Conservation (phyloP, 345 rosid species). For the Eucalyptus dawsonii region DNA sequence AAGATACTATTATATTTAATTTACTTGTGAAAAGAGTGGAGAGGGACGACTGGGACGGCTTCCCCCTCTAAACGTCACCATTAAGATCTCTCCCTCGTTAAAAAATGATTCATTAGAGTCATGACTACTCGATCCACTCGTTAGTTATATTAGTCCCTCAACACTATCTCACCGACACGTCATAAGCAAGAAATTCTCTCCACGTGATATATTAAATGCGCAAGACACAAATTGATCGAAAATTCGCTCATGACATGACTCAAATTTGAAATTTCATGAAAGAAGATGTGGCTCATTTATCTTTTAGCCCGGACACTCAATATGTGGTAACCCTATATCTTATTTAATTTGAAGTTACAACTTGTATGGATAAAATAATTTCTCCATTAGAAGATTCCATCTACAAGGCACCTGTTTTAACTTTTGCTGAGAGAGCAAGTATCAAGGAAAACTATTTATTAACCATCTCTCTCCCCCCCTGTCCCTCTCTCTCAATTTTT, state of each 20-base stretch:
- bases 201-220: neutral
- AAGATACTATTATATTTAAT: neutral
- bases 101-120: neutral
- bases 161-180: neutral
- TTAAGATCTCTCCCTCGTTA: neutral
- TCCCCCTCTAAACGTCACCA: neutral
- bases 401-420: neutral
- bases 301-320: neutral
- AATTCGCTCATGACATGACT: accelerated
- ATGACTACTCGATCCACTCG: neutral
- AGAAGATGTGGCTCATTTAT: neutral
- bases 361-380: neutral
- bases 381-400: neutral
- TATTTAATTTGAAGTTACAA: neutral
- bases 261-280: neutral
- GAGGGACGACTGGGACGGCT: neutral
- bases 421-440: neutral
- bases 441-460: neutral
- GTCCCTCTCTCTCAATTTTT: neutral
- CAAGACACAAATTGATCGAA: neutral
- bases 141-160: neutral
- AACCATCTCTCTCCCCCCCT: neutral
- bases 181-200: neutral
- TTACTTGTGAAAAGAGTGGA: neutral
- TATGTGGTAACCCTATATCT: neutral